Conservation (phyloP, 441 rosid genomes). For the Jatropha multifida region DNA sequence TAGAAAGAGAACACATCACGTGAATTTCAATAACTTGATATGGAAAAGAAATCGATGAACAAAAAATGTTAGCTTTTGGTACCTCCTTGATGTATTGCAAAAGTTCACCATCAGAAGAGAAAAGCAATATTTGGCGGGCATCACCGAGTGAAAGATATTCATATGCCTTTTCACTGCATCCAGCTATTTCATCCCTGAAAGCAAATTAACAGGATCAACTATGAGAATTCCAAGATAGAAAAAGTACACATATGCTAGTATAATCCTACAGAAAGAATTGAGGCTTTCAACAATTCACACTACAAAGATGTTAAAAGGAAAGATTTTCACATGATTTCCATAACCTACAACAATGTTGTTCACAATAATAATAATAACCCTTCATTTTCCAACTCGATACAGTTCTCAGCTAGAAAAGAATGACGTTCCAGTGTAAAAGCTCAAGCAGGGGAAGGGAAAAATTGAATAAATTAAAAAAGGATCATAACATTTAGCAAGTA, state of each 20-base stretch:
- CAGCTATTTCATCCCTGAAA: conserved; percentile 89
- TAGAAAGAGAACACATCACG: background rate
- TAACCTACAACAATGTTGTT: background rate
- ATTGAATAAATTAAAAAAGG: background rate
- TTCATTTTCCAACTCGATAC: background rate
- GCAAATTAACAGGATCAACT: conserved; percentile 5
- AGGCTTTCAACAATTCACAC: background rate
- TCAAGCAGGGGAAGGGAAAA: background rate
- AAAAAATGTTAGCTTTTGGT: background rate
- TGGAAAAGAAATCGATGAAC: background rate
- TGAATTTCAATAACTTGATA: background rate
- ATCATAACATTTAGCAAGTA: no score
- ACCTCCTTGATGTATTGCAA: conserved; percentile 76
- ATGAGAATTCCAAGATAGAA: conserved; percentile 1
- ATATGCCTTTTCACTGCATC: conserved; percentile 98
- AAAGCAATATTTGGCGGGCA: conserved; percentile 77
- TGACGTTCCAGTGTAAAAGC: background rate
- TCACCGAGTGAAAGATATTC: conserved; percentile 70
- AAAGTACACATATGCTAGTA: background rate
- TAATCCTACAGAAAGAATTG: background rate
- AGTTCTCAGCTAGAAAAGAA: background rate
- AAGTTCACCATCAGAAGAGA: conserved; percentile 72
- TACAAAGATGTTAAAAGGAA: background rate
- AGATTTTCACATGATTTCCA: background rate
- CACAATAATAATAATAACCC: background rate